Evolutionary conservation across 2,329 filamentous ascomycete species (phyloP), one percentile per base, ranked within the genome.

Genomic region (Verticillium alfalfae): DNA sequence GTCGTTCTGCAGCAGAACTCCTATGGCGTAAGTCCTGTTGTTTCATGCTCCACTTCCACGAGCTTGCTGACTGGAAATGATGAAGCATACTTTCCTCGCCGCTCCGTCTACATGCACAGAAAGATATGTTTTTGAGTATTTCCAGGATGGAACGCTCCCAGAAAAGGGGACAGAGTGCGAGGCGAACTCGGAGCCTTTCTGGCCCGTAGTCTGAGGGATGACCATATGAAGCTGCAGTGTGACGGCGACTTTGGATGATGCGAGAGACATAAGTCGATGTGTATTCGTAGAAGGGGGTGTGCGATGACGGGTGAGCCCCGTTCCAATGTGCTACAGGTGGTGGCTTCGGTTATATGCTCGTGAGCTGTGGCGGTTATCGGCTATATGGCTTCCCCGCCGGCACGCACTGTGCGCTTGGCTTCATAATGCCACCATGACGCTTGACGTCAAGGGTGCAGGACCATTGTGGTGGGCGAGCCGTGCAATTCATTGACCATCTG

Each of bases 31-130:
- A 71, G 78, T 70, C 9, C 5, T 8, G 12, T 22, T 26, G 16
- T n/a, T 10, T 10, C 7, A 37, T 3, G 36, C 36, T 37, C 5
- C 26, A 5, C 26, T 26, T 26, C 26, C 26, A 26, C 5, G 36
- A 37, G 7, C 13, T 37, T 37, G 36, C 36, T 37, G 13, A 37
- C 36, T 82, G 0, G 78, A 78, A 26, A 12, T 13, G 7, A 45
- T 18, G 9, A 55, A 83, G 79, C 85, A 87, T 64, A 84, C 81
- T 7, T 77, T 75, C n/a, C 68, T 80, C 5, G 72, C 80, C 0
- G 75, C 78, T 5, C 73, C 79, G 0, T 81, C 78, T 0, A 69
- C 70, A 0, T 83, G 80, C 66, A 81, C 79, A 2, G 74, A 77
- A 1, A 66, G 64, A n/a, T 65, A 75, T 18, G 72, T 83, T 8